Conservation (phyloP, 257 asterid genomes). For the Catharanthus roseus region DNA sequence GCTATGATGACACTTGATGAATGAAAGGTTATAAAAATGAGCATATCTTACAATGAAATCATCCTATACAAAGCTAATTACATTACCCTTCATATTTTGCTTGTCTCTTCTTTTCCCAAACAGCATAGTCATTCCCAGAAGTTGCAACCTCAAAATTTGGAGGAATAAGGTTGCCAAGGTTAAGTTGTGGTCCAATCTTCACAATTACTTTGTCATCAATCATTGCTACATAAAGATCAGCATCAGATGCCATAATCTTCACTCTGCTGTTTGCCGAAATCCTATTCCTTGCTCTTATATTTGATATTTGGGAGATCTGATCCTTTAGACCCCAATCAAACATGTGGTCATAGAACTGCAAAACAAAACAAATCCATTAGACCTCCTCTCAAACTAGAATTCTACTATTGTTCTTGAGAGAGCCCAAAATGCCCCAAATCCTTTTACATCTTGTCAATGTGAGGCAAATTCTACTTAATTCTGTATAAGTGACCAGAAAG, state of each 20-base stretch:
- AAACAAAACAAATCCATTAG: neutral
- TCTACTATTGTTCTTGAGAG: too few relatives aligned
- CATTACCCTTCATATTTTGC: neutral
- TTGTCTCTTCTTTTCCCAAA: constrained; percentile 47
- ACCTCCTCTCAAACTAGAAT: too few relatives aligned
- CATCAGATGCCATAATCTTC: constrained; percentile 65
- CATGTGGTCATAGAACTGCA: constrained; percentile 78
- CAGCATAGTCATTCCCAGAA: constrained; percentile 56
- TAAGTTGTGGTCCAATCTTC: constrained; percentile 59
- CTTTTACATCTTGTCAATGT: too few relatives aligned
- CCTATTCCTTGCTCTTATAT: constrained; percentile 49
- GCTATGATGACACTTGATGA: neutral
- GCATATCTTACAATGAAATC: neutral
- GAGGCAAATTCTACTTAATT: too few relatives aligned
- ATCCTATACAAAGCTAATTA: too few relatives aligned
- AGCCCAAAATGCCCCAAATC: too few relatives aligned
- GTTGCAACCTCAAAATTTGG: constrained; percentile 38
- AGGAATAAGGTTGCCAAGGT: constrained; percentile 60
- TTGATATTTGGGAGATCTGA: constrained; percentile 41
- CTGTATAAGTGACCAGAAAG: too few relatives aligned
- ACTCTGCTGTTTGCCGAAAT: constrained; percentile 50
- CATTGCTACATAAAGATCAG: constrained; percentile 67
- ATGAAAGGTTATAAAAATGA: neutral
- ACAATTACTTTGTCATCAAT: constrained; percentile 52
- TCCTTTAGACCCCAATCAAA: constrained; percentile 70